Conservation (phyloP, 2,329 filamentous ascomycete genomes). For the Phialemoniopsis sp. region DNA sequence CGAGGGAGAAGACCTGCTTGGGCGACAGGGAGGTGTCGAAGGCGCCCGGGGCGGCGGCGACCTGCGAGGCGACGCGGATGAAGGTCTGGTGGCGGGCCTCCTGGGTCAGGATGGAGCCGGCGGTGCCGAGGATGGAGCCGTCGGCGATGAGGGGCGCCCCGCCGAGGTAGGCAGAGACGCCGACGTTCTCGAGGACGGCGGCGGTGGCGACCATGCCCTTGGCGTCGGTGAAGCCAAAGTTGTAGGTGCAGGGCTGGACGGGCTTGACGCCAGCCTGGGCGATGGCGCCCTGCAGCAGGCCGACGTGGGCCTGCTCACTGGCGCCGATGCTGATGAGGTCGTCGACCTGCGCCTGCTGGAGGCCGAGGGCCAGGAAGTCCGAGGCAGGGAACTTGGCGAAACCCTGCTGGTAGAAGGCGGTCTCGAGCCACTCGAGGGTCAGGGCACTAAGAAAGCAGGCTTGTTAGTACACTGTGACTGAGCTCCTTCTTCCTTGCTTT, state of each 20-base stretch:
- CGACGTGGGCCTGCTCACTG: constrained; percentile 62
- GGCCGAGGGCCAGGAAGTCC: constrained; percentile 61
- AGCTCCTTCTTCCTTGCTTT: too few relatives aligned
- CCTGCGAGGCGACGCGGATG: constrained; percentile 56
- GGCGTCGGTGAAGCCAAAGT: constrained; percentile 66
- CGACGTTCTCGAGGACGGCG: constrained; percentile 66
- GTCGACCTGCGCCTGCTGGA: constrained; percentile 47
- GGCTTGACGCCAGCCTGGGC: constrained; percentile 59
- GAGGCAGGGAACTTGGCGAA: constrained; percentile 61
- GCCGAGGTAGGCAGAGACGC: constrained; percentile 70
- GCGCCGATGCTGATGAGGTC: constrained; percentile 59
- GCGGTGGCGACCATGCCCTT: constrained; percentile 66
- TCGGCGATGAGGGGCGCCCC: constrained; percentile 62
- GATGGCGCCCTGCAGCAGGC: constrained; percentile 55
- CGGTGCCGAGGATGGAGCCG: constrained; percentile 57
- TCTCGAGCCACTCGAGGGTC: constrained; percentile 72
- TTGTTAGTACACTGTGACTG: constrained; percentile 7
- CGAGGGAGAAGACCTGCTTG: constrained; percentile 68
- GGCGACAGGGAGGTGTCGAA: constrained; percentile 69
- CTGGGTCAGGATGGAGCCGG: constrained; percentile 67
- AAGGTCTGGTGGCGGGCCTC: constrained; percentile 73
- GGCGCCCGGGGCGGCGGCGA: constrained; percentile 59
- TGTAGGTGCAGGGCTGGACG: constrained; percentile 66
- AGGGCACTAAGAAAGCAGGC: constrained; percentile 47
- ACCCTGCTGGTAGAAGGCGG: constrained; percentile 67